Conservation (phyloP, 2,329 filamentous ascomycete species). For the Scedosporium minutisporum region DNA sequence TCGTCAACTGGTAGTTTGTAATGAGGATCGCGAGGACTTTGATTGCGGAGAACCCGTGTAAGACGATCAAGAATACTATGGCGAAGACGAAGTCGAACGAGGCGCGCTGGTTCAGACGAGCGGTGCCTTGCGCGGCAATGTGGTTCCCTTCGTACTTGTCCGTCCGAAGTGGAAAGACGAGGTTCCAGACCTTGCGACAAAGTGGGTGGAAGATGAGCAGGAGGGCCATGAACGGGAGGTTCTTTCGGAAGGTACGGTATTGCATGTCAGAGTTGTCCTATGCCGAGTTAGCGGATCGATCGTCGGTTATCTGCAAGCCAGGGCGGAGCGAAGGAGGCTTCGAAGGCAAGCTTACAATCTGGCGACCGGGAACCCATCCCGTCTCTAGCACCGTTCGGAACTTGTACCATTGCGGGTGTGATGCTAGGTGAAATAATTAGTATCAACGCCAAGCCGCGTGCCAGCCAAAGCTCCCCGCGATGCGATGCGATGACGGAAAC, state of each 20-base stretch:
- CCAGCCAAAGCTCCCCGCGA: background rate
- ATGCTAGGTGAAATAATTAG: constrained; percentile 42
- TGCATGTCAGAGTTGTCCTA: constrained; percentile 85
- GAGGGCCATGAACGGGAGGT: constrained; percentile 69
- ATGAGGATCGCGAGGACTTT: constrained; percentile 77
- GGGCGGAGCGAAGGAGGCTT: no score
- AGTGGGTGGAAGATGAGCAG: constrained; percentile 73
- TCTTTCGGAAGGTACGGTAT: constrained; percentile 75
- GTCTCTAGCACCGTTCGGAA: constrained; percentile 61
- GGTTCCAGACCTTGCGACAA: constrained; percentile 62
- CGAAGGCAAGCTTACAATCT: constrained; percentile 53
- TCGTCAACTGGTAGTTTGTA: constrained; percentile 73
- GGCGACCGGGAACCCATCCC: constrained; percentile 88
- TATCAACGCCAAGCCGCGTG: constrained; percentile 11
- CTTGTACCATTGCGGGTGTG: constrained; percentile 69
- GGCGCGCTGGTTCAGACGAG: constrained; percentile 57
- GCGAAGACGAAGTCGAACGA: constrained; percentile 80
- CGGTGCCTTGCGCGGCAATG: constrained; percentile 35
- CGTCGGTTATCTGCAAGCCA: background rate
- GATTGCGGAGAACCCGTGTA: constrained; percentile 77
- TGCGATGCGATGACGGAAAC: background rate
- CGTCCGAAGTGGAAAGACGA: constrained; percentile 28
- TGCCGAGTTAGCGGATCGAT: background rate
- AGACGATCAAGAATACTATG: constrained; percentile 61
- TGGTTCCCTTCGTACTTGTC: constrained; percentile 9